A percentile compares a stretch with the other conserved stretches of the same genome.
Evolutionary conservation across 2,329 filamentous ascomycete species (phyloP).

Genomic region (Parascedosporium putredinis): DNA sequence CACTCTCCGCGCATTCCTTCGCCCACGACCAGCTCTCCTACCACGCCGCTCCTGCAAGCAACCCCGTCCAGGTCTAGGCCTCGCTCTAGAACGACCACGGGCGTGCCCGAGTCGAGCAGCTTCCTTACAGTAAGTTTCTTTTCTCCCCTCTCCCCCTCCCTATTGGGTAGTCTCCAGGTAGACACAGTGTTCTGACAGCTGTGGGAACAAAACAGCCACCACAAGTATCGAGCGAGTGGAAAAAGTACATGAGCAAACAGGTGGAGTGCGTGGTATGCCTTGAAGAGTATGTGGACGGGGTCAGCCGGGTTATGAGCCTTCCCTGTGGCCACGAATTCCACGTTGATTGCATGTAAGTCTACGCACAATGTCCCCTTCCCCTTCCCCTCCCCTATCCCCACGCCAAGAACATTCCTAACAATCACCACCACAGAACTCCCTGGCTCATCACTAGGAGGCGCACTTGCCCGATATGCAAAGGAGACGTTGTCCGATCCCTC

Average conservation of each 20-base stretch:
- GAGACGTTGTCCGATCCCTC: constrained; percentile 74
- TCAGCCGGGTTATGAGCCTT: constrained; percentile 91
- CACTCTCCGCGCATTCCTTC: constrained; percentile 49
- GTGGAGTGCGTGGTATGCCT: constrained; percentile 93
- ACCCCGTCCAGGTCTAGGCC: constrained; percentile 41
- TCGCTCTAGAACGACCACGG: constrained; percentile 55
- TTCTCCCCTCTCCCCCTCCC: too few relatives aligned
- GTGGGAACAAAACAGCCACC: constrained; percentile 40
- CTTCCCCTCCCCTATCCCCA: background rate
- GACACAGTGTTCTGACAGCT: too few relatives aligned
- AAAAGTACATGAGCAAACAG: constrained; percentile 56
- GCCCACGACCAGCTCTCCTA: constrained; percentile 56
- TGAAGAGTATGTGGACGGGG: constrained; percentile 90
- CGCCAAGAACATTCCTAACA: constrained; percentile 11
- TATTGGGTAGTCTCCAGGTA: too few relatives aligned
- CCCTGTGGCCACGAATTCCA: constrained; percentile 98
- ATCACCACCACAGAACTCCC: constrained; percentile 57
- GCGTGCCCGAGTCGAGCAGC: constrained; percentile 41
- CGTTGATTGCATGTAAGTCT: constrained; percentile 90
- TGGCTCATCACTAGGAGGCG: constrained; percentile 92
- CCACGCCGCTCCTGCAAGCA: constrained; percentile 68
- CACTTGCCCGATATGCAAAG: constrained; percentile 98
- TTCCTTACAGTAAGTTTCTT: constrained; percentile 2
- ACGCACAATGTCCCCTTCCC: background rate
- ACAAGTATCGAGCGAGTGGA: constrained; percentile 39